Evolutionary conservation across 2,329 filamentous ascomycete species (phyloP).

Genomic region (Colletotrichum spinosum): DNA sequence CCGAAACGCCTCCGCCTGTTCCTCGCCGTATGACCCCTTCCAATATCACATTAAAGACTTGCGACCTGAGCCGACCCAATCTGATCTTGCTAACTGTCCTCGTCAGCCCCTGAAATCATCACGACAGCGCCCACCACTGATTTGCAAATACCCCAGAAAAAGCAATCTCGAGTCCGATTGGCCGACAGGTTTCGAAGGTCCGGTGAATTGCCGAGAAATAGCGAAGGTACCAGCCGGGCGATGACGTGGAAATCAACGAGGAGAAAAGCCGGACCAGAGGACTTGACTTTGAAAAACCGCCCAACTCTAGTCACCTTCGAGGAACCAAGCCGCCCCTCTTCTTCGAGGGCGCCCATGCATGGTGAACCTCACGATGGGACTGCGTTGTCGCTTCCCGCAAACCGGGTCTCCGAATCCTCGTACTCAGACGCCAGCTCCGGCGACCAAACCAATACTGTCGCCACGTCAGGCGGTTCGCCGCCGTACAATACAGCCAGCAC

Average conservation of each 20-base stretch:
- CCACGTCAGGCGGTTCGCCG: slow-evolving; percentile 65
- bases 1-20: slow-evolving; percentile 66
- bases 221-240: slow-evolving; percentile 32
- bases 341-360: slow-evolving; percentile 45
- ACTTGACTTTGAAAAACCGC: slow-evolving; percentile 43
- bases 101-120: slow-evolving; percentile 79
- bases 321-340: slow-evolving; percentile 64
- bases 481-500: slow-evolving; percentile 70
- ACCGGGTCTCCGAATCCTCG: slow-evolving; percentile 74
- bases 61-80: not conserved
- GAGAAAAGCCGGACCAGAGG: slow-evolving; percentile 47
- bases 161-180: slow-evolving; percentile 66
- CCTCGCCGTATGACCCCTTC: slow-evolving; percentile 65
- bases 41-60: slow-evolving; percentile 8
- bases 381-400: slow-evolving; percentile 21
- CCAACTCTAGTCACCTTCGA: slow-evolving; percentile 60
- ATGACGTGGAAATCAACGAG: slow-evolving; percentile 50
- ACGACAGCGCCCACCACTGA: slow-evolving; percentile 89
- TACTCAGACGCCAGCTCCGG: slow-evolving; percentile 86
- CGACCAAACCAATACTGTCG: slow-evolving; percentile 72
- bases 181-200: slow-evolving; percentile 65
- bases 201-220: slow-evolving; percentile 56
- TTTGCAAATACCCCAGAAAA: slow-evolving; percentile 64
- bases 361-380: slow-evolving; percentile 26
- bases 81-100: slow-evolving; percentile 25